phyloP scores from a whole-genome alignment of 2,329 filamentous ascomycete genomes.

The Bipolaris bicolor region DNA sequence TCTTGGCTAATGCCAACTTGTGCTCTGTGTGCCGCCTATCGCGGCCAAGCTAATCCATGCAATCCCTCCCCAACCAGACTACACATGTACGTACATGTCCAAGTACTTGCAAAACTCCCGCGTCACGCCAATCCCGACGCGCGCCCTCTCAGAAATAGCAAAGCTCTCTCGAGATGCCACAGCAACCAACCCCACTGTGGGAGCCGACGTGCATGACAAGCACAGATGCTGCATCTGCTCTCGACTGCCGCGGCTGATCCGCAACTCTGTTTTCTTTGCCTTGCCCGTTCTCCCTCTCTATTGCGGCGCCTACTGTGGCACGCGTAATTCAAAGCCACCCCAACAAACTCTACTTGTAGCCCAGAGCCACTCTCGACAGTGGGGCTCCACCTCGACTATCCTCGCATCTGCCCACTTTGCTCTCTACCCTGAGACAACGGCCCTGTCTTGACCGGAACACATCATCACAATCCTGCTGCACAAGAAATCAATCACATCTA shows the following conservation, averaged over 20 bases:
- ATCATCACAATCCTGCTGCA: slow-evolving; percentile 23
- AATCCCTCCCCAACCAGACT: too few relatives aligned
- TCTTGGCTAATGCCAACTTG: slow-evolving; percentile 25
- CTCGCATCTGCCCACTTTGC: slow-evolving; percentile 19
- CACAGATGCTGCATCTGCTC: slow-evolving; percentile 15
- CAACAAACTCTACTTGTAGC: slow-evolving; percentile 14
- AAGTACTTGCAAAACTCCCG: too few relatives aligned
- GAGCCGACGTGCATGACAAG: slow-evolving; percentile 13
- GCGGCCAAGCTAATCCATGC: slow-evolving; percentile 17
- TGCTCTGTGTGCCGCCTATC: slow-evolving; percentile 34
- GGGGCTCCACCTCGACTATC: slow-evolving; percentile 26
- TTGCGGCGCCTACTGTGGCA: slow-evolving; percentile 31
- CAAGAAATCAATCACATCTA: slow-evolving; percentile 13
- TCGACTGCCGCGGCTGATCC: slow-evolving; percentile 35
- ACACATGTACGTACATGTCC: slow-evolving; percentile 22
- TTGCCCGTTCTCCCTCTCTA: slow-evolving; percentile 10
- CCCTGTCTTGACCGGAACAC: slow-evolving; percentile 32
- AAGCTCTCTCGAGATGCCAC: slow-evolving; percentile 4
- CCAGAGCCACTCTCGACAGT: slow-evolving; percentile 7
- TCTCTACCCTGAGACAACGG: slow-evolving; percentile 30
- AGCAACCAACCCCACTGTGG: slow-evolving; percentile 17
- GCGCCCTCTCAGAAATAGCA: slow-evolving; percentile 17
- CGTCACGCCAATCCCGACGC: slow-evolving; percentile 4
- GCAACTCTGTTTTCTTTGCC: too few relatives aligned
- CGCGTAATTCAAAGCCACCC: slow-evolving; percentile 26